Evolutionary conservation across 768 basidiomycete species (phyloP), one percentile per base, ranked within the genome.

Genomic region (Calocybe indica): DNA sequence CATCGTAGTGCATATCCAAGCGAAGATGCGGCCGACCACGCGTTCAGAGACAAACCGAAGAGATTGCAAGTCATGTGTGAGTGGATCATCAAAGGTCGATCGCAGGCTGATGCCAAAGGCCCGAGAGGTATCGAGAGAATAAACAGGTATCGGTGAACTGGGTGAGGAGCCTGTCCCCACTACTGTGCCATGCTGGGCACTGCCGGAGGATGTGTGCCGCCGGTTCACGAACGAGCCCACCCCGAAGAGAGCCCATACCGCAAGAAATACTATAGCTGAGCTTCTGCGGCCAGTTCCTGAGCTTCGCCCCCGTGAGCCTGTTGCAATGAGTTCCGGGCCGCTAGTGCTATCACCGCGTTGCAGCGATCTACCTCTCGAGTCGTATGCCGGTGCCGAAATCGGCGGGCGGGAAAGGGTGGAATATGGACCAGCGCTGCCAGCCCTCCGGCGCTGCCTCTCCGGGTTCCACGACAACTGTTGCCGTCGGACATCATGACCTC

Each of bases 1-100:
- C 11, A 97, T 70, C 0, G 83, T 88, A 1, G 94, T 92, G 62
- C 95, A 97, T 13, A 85, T 60, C 96, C 96, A 99, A 7, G 96
- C 94, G 46, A 88, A 92, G 46, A 92, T 79, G 2, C 96, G 84
- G 1, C 96, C 96, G 42, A 98, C 68, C 22, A 92, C 60, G 41
- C 79, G 85, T 57, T 92, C 78, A 45, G 22, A 22, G 4, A 22
- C 22, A 22, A 22, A 22, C 22, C 22, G 22, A 22, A 22, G 22
- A 22, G 22, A 22, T 22, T 22, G 22, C 22, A 22, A 22, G 22
- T 22, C 22, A 22, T 38, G 38, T 5, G 14, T 48, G 13, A 41
- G 13, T 6, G 30, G 40, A 29, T 8, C 28, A 15, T 29, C 5
- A 5, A 15, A 11, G 1, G 47, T 40, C 32, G 9, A 12, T 39